Conservation (phyloP, 192 early-diverging fungal genomes). For the Gaertneriomyces sp. region DNA sequence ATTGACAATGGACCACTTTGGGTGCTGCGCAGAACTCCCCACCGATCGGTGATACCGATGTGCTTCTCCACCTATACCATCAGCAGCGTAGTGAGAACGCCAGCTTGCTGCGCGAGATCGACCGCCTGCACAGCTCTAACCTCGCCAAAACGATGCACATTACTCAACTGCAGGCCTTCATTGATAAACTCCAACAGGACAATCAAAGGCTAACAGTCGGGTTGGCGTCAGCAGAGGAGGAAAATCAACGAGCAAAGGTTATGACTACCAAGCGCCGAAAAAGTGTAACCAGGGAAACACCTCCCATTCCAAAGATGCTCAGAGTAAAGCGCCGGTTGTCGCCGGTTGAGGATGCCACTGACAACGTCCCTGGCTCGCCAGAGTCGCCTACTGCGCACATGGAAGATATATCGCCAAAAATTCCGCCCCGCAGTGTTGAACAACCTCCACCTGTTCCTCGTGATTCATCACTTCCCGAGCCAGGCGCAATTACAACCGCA, state of each 20-base stretch:
- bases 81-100: not conserved
- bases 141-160: not conserved
- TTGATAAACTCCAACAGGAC: not conserved
- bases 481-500: not conserved
- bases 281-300: not conserved
- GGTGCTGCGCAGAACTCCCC: too few relatives aligned
- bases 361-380: not conserved
- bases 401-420: not conserved
- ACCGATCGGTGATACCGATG: not conserved
- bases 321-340: not conserved
- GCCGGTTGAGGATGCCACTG: not conserved
- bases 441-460: not conserved
- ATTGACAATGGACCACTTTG: not conserved
- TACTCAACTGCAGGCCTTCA: conserved; percentile 1
- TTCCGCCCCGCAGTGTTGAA: not conserved
- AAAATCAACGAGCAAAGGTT: not conserved
- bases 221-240: not conserved
- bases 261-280: not conserved
- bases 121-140: conserved; percentile 1
- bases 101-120: not conserved
- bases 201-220: not conserved
- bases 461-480: not conserved
- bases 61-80: not conserved
- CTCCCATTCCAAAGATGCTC: not conserved
- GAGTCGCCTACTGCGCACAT: not conserved